phyloP scores from a whole-genome alignment of 73 alveolate genomes.

The Uronychia setigera region DNA sequence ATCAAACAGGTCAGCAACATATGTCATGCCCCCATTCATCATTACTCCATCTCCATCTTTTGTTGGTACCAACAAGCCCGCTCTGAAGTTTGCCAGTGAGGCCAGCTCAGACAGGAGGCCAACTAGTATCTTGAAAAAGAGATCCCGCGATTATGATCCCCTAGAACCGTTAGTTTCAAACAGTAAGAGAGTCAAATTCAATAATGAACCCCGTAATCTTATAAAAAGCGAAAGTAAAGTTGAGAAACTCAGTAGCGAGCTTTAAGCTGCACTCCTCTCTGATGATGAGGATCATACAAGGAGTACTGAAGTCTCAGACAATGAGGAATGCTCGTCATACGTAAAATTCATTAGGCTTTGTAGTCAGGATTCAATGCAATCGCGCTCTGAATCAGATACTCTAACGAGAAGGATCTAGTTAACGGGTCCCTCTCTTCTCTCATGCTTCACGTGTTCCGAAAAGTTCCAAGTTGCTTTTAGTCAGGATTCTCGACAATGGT shows the following conservation, averaged over 20 bases:
- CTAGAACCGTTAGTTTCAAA: background rate
- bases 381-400: background rate
- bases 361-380: background rate
- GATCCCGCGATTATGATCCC: background rate
- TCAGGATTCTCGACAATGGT: background rate
- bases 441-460: background rate
- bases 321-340: background rate
- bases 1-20: background rate
- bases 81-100: background rate
- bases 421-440: background rate
- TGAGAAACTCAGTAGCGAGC: background rate
- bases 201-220: background rate
- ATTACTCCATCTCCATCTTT: background rate
- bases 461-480: background rate
- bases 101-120: no score
- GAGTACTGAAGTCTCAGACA: background rate
- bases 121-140: background rate
- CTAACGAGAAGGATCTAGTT: background rate
- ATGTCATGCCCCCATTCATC: constrained; percentile 3
- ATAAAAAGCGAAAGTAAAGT: no score
- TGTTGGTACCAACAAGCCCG: background rate
- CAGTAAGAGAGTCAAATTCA: background rate
- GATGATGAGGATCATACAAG: background rate
- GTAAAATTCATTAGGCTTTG: background rate
- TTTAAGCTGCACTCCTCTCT: background rate